Conservation (phyloP, 2,329 filamentous ascomycete species). For the Teratosphaeriaceae sp. region DNA sequence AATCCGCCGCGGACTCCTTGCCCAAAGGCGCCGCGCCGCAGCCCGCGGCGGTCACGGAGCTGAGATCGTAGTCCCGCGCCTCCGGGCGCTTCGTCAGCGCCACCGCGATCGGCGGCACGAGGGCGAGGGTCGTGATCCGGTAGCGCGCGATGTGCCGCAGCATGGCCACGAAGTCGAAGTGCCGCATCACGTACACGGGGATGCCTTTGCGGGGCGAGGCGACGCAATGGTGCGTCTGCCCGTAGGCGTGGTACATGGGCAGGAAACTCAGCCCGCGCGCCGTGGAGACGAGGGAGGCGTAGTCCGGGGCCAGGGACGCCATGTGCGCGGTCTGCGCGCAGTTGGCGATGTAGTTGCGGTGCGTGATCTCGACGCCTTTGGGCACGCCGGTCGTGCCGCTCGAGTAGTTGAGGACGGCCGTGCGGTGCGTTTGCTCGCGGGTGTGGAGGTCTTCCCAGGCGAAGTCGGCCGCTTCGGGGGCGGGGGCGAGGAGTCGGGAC, state of each 20-base stretch:
- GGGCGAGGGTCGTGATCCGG: conserved; percentile 58
- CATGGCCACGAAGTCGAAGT: conserved; percentile 69
- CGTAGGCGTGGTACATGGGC: conserved; percentile 57
- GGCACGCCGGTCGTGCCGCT: conserved; percentile 73
- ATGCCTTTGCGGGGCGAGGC: conserved; percentile 47
- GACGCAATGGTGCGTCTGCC: conserved; percentile 63
- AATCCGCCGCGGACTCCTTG: conserved; percentile 40
- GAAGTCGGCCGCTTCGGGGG: conserved; percentile 50
- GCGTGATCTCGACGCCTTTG: conserved; percentile 78
- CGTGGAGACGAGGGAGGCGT: conserved; percentile 36
- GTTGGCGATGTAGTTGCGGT: conserved; percentile 69
- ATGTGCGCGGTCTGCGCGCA: conserved; percentile 53
- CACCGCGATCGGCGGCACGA: conserved; percentile 72
- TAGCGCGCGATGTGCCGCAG: conserved; percentile 61
- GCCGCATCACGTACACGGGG: conserved; percentile 70
- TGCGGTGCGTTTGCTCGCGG: conserved; percentile 44
- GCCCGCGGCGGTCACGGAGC: conserved; percentile 52
- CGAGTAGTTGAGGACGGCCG: conserved; percentile 71
- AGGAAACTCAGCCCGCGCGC: conserved; percentile 58
- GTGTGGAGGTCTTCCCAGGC: conserved; percentile 54
- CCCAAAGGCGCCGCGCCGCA: conserved; percentile 63
- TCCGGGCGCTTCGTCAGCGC: conserved; percentile 65
- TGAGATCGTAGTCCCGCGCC: conserved; percentile 60
- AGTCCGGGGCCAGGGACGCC: conserved; percentile 41
- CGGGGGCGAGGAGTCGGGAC: conserved; percentile 52